Evolutionary conservation across 169 alveolate species (phyloP), one percentile per base, ranked within the genome.

Genomic region (Cryptosporidium andersoni): DNA sequence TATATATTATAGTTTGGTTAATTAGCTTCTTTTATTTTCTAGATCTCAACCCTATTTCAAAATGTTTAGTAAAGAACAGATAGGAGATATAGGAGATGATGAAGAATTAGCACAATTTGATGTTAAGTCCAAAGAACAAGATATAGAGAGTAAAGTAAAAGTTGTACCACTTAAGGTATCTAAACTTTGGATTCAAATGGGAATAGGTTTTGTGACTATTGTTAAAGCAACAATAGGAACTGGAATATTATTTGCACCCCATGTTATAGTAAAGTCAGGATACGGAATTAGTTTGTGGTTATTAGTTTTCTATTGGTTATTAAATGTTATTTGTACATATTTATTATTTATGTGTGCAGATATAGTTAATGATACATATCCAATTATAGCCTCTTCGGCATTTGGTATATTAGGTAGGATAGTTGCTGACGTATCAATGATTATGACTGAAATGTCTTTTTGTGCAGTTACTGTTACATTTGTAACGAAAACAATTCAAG

Each of bases 401-500:
- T 39, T 68, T 65, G 82, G 82, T 9, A 53, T 12, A 9, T 1
- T 47, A 9, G 82, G 82, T 4, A 40, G 67, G 25, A 55, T 68
- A n/a, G 11, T 68, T 45, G 82, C 82, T 12, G 82, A 68, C 16
- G 8, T 68, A 40, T 68, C 82, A 37, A 16, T 68, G 2, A 39
- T 39, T 8, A 55, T 68, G 9, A 68, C 82, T 2, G 52, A 68
- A 34, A 7, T 68, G 1, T 52, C 82, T 40, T 68, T 68, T 45
- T 68, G 82, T 39, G 52, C 82, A 14, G 82, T 68, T 5, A 55
- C 56, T 56, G 82, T 42, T 9, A 68, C 82, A 36, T 68, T 68
- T 56, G 82, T 68, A n/a, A 68, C 82, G 37, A 68, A 68, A 55
- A 66, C 82, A 2, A 68, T 68, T 37, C 82, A 68, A 56, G 56